A percentile compares a stretch with the other conserved stretches of the same genome.
phyloP scores from a whole-genome alignment of 2,329 filamentous ascomycete species.

The Penicillium olsonii region DNA sequence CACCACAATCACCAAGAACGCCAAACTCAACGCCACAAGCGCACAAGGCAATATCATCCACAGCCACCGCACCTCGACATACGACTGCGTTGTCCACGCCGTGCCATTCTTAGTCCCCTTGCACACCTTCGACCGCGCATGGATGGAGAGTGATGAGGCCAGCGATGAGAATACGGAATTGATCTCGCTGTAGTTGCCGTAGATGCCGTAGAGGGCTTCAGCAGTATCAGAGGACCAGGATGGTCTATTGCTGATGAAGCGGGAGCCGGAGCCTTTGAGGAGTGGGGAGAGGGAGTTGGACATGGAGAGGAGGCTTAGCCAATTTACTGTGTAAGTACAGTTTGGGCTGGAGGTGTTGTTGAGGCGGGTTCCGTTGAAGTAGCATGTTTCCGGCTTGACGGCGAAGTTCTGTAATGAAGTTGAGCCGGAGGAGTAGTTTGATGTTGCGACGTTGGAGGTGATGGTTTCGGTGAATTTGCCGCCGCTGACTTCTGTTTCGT shows the following conservation, averaged over 20 bases:
- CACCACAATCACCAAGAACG: conserved; percentile 51
- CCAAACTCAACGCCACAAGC: conserved; percentile 46
- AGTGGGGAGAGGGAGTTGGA: conserved; percentile 20
- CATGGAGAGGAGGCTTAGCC: conserved; percentile 21
- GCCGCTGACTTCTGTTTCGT: conserved; percentile 16
- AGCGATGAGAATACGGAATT: conserved; percentile 20
- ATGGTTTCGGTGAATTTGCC: conserved; percentile 21
- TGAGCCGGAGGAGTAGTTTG: conserved; percentile 12
- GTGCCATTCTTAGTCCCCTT: conserved; percentile 12
- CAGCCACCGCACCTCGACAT: conserved; percentile 24
- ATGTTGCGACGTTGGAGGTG: conserved; percentile 9
- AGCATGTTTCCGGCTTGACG: conserved; percentile 25
- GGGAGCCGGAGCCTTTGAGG: conserved; percentile 19
- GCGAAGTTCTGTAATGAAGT: conserved; percentile 1
- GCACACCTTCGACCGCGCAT: conserved; percentile 25
- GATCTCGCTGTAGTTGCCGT: conserved; percentile 24
- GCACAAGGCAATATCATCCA: conserved; percentile 24
- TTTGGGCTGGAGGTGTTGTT: conserved; percentile 7
- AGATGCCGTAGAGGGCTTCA: conserved; percentile 20
- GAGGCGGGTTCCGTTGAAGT: conserved; percentile 16
- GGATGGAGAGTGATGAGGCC: conserved; percentile 17
- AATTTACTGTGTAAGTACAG: conserved; percentile 24
- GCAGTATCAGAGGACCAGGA: conserved; percentile 23
- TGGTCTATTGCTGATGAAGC: conserved; percentile 22
- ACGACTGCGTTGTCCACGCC: conserved; percentile 23